Conservation (phyloP, 2,329 filamentous ascomycete genomes). For the Colletotrichum simmondsii region DNA sequence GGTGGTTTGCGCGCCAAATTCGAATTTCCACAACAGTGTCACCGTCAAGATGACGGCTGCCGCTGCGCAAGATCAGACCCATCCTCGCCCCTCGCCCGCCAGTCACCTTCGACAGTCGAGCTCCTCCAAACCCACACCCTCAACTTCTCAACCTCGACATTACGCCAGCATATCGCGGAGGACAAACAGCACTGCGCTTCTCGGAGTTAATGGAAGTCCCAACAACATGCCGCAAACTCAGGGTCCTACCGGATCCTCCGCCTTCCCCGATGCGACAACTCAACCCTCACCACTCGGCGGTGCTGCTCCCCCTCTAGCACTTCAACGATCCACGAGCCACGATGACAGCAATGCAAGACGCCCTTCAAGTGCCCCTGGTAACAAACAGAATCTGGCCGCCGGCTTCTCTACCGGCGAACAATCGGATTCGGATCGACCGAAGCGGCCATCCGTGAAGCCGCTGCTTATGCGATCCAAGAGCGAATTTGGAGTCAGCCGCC, state of each 20-base stretch:
- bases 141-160: slow-evolving; percentile 28
- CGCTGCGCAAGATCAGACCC: slow-evolving; percentile 22
- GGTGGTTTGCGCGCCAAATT: slow-evolving; percentile 25
- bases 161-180: slow-evolving; percentile 30
- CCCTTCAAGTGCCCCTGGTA: slow-evolving; percentile 58
- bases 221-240: slow-evolving; percentile 23
- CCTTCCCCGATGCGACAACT: slow-evolving; percentile 30
- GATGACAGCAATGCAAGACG: slow-evolving; percentile 45
- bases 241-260: slow-evolving; percentile 25
- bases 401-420: slow-evolving; percentile 36
- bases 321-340: slow-evolving; percentile 35
- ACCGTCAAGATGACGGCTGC: slow-evolving; percentile 31
- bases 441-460: slow-evolving; percentile 56
- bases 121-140: slow-evolving; percentile 25
- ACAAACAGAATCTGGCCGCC: slow-evolving; percentile 40
- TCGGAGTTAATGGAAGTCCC: slow-evolving; percentile 32
- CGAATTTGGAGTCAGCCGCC: slow-evolving; percentile 58
- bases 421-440: slow-evolving; percentile 47
- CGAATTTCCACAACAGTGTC: background rate
- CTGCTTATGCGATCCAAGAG: slow-evolving; percentile 67
- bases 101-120: slow-evolving; percentile 30
- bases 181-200: slow-evolving; percentile 33
- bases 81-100: slow-evolving; percentile 19
- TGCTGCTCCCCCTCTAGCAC: slow-evolving; percentile 17
- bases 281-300: slow-evolving; percentile 4